These are phyloP conservation scores for Pachysandra terminalis DNA, from an alignment of 164 flowering plant genomes.

Conservation along the genomic window DNA sequence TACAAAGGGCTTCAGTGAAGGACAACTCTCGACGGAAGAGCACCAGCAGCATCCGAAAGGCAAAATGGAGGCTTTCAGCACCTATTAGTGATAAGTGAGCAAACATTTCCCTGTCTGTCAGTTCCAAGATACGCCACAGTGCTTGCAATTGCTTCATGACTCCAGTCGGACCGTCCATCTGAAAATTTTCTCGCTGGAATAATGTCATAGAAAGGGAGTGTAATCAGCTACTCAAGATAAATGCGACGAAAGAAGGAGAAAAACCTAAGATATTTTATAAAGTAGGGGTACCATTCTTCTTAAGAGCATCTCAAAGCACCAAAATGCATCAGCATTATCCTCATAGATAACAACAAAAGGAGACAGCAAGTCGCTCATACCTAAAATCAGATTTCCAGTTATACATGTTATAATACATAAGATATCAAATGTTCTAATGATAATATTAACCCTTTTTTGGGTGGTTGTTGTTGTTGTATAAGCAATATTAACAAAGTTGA, in stretches of 20 bases:
- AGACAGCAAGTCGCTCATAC: constrained; percentile 91
- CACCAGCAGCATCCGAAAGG: constrained; percentile 84
- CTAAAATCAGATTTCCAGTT: constrained; percentile 35
- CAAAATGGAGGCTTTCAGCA: constrained; percentile 93
- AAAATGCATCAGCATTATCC: constrained; percentile 93
- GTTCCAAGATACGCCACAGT: constrained; percentile 68
- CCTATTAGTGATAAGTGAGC: constrained; percentile 67
- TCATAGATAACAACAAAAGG: constrained; percentile 90
- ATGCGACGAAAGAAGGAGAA: neutral
- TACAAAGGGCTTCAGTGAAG: constrained; percentile 73
- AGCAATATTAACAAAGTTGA: neutral
- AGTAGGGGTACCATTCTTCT: constrained; percentile 69
- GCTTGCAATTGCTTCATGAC: constrained; percentile 83
- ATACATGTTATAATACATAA: neutral
- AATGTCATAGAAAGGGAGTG: constrained; percentile 6
- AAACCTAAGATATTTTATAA: neutral
- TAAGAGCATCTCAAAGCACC: constrained; percentile 97
- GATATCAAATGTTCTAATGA: too few species aligned
- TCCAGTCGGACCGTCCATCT: constrained; percentile 86
- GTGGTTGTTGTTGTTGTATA: too few species aligned
- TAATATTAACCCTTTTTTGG: too few species aligned
- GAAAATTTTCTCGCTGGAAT: constrained; percentile 81
- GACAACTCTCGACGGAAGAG: constrained; percentile 89
- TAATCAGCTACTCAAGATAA: neutral
- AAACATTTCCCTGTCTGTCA: constrained; percentile 69